Base-by-base conservation (phyloP, 2,329 filamentous ascomycete genomes). In the Fusarium anthophilum region DNA sequence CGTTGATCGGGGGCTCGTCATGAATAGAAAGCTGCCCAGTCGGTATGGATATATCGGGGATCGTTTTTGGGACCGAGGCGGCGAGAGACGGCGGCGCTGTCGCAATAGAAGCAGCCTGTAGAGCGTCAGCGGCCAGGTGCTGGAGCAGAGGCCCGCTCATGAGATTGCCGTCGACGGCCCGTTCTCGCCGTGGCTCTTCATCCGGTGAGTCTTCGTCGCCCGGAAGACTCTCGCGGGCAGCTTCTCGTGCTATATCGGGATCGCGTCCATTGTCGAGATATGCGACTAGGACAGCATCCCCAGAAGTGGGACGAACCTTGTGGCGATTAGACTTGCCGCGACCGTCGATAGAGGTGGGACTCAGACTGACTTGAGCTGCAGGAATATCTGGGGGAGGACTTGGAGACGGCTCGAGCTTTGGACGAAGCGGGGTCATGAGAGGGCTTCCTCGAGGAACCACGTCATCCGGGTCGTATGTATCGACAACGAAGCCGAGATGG, bases 251-350 rank as follows among this genome's bases (percentile, higher is more conserved):
- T 78, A 94, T 88, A 57, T 94, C 91, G 57, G 89, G 90, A 74
- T 86, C 86, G 78, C 90, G 90, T 78, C 91, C 90, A 79, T 86
- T 89, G 76, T 85, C 89, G 84, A 95, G 87, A 80, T 87, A 86
- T 65, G 85, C 83, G 72, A 96, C 87, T 81, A 96, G 86, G 73
- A 94, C 90, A 76, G 86, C 89, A 87, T 93, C 91, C 76, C 88
- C 90, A 79, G 89, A 88, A 77, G 84, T 89, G 47, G 88, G 85
- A 74, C 82, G 85, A 70, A 87, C 83, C 87, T 89, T 90, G 77
- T 80, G 84, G 73, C 82, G 83, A 86, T 85, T 83, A 85, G 85
- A 86, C 80, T 84, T 85, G 81, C 82, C 80, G 88, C 87, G 76
- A 86, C 76, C 75, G 79, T 77, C 77, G 78, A 66, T 63, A 51